Percentiles rank a stretch among this genome's conserved stretches.
Conservation (phyloP, 2,329 filamentous ascomycete genomes). For the Purpureocillium lavendulum region DNA sequence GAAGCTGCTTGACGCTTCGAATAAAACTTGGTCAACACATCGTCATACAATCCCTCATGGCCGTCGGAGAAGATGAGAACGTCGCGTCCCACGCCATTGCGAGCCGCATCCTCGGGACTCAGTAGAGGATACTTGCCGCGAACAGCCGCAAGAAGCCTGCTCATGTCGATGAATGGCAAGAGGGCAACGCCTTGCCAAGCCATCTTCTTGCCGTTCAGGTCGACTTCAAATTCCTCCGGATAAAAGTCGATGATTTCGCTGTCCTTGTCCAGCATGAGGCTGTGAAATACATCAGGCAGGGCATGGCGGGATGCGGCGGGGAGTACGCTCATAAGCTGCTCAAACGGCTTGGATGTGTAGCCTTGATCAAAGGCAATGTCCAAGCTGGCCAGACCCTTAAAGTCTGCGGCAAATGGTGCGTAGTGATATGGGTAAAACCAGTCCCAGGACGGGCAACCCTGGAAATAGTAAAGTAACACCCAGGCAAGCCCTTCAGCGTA, state of each 20-base stretch:
- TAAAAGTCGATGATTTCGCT: slow-evolving; percentile 98
- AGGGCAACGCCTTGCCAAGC: slow-evolving; percentile 95
- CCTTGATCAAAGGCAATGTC: slow-evolving; percentile 77
- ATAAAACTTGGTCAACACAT: slow-evolving; percentile 79
- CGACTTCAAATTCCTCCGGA: slow-evolving; percentile 84
- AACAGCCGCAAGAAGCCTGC: slow-evolving; percentile 74
- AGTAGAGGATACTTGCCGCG: slow-evolving; percentile 73
- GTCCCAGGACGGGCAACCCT: slow-evolving; percentile 96
- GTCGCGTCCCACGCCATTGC: slow-evolving; percentile 75
- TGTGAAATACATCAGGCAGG: slow-evolving; percentile 79
- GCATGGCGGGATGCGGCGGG: slow-evolving; percentile 89
- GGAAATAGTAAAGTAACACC: slow-evolving; percentile 96
- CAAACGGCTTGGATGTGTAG: slow-evolving; percentile 80
- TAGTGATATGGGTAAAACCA: slow-evolving; percentile 99
- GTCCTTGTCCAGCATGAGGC: slow-evolving; percentile 78
- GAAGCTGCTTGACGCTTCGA: slow-evolving; percentile 70
- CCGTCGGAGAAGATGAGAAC: slow-evolving; percentile 77
- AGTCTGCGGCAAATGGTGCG: slow-evolving; percentile 93
- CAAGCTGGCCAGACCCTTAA: slow-evolving; percentile 73
- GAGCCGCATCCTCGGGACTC: slow-evolving; percentile 63
- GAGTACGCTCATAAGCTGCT: slow-evolving; percentile 96
- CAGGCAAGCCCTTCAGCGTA: slow-evolving; percentile 93
- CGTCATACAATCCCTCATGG: slow-evolving; percentile 72
- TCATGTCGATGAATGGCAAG: slow-evolving; percentile 93
- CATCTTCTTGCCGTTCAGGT: slow-evolving; percentile 97